Base-by-base conservation (phyloP, 805 yeast genomes). In the Torulaspora gathmanii region DNA sequence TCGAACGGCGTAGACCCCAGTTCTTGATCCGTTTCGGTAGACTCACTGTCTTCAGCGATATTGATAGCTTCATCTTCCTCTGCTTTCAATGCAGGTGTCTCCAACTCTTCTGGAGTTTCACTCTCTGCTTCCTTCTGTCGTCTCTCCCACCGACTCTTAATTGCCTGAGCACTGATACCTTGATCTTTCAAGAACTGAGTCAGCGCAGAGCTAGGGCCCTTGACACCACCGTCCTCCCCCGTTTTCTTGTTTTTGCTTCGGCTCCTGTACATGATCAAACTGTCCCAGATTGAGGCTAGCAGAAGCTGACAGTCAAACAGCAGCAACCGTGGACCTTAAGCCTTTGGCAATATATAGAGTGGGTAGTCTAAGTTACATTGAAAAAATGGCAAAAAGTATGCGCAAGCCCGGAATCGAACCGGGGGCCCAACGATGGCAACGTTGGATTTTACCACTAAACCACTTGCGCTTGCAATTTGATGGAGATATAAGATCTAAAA, bases 161-260 rank as follows among this genome's bases (percentile, higher is more conserved):
- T 88, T 33, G 79, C 80, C 46, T 81, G 88, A 1, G 96, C 88
- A 58, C 72, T 84, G 67, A 90, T 90, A 28, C 97, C 97, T 64
- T 89, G 95, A 45, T 84, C 87, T 40, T 89, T 72, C 49, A 90
- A 72, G 58, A 90, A 90, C 64, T 86, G 93, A 0, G 96, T 90
- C 53, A 90, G 70, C 0, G 97, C 97, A 54, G 95, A 83, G 69
- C 86, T 87, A 36, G 95, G 77, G 1, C 77, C 77, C 48, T 70
- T 64, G 46, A 72, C 68, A 2, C 62, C 61, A n/a, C 56, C 51
- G 17, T 52, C 54, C 17, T 48, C 60, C 10, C 51, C 54, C n/a
- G 39, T 51, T 15, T 47, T 40, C 36, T 47, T 49, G 6, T 36
- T 34, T 36, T 61, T 53, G 27, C 56, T 54, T 40, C 61, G 58